Evolutionary conservation across 495 filamentous ascomycete genomes (phyloP).

Genomic region (Neurospora sp.): DNA sequence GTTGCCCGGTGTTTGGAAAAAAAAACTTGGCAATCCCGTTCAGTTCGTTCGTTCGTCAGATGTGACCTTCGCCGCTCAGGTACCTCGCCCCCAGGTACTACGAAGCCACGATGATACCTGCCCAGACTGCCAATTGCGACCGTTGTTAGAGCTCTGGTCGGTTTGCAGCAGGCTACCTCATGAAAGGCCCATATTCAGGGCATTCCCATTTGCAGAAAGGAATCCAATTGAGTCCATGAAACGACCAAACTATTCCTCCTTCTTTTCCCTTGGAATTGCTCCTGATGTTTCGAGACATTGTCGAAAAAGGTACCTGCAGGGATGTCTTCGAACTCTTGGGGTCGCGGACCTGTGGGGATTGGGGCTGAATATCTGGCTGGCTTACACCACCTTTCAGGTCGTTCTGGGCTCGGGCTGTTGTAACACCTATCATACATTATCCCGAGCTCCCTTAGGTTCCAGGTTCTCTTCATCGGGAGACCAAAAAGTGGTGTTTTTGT

Average conservation of each 20-base stretch:
- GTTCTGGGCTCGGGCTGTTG: background rate
- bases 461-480: background rate
- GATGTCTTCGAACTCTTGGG: background rate
- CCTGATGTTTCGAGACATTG: background rate
- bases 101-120: background rate
- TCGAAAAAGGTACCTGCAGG: background rate
- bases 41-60: background rate
- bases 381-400: background rate
- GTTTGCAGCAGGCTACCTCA: background rate
- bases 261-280: background rate
- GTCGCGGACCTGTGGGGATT: background rate
- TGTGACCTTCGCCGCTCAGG: constrained; percentile 1
- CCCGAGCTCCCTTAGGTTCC: background rate
- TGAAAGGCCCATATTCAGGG: background rate
- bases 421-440: background rate
- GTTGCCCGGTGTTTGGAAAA: background rate
- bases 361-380: background rate
- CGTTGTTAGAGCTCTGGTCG: background rate
- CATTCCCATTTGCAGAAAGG: background rate
- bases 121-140: background rate
- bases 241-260: background rate
- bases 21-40: background rate
- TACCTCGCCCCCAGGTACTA: background rate
- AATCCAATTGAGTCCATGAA: background rate
- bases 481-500: background rate